Conservation (phyloP, 495 filamentous ascomycete species). For the Aspergillus steynii region DNA sequence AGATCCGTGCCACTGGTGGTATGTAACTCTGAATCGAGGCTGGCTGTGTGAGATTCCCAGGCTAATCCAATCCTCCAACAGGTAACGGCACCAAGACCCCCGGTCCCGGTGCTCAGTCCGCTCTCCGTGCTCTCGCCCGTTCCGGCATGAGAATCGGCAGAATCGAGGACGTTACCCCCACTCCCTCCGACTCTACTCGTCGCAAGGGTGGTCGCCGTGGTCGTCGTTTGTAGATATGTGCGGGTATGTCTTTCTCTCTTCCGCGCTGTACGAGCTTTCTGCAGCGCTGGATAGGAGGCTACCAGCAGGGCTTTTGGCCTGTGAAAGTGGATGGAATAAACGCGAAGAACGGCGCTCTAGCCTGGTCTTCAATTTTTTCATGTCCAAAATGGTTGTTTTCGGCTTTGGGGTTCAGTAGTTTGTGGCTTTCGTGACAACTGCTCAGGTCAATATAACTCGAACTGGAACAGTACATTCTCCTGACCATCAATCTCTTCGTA, state of each 20-base stretch:
- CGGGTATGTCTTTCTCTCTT: conserved; percentile 25
- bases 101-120: conserved; percentile 96
- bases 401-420: conserved; percentile 20
- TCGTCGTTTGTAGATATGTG: conserved; percentile 87
- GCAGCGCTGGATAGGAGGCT: conserved; percentile 40
- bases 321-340: conserved; percentile 58
- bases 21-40: conserved; percentile 23
- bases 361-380: conserved; percentile 58
- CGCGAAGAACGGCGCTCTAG: conserved; percentile 56
- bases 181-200: conserved; percentile 96
- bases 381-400: conserved; percentile 39
- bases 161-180: conserved; percentile 99
- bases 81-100: conserved; percentile 99
- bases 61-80: conserved; percentile 24
- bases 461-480: conserved; percentile 8
- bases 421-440: conserved; percentile 6
- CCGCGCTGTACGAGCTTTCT: conserved; percentile 28
- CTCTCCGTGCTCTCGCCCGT: conserved; percentile 96
- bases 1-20: conserved; percentile 99
- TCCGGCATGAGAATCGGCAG: conserved; percentile 99
- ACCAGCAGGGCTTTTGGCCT: conserved; percentile 33
- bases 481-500: neutral
- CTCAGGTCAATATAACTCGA: conserved; percentile 17
- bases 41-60: neutral
- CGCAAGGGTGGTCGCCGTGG: conserved; percentile 99